Evolutionary conservation across 208 protist species (phyloP), one percentile per base, ranked within the genome.

Genomic region (Wallacemonas rigidus): DNA sequence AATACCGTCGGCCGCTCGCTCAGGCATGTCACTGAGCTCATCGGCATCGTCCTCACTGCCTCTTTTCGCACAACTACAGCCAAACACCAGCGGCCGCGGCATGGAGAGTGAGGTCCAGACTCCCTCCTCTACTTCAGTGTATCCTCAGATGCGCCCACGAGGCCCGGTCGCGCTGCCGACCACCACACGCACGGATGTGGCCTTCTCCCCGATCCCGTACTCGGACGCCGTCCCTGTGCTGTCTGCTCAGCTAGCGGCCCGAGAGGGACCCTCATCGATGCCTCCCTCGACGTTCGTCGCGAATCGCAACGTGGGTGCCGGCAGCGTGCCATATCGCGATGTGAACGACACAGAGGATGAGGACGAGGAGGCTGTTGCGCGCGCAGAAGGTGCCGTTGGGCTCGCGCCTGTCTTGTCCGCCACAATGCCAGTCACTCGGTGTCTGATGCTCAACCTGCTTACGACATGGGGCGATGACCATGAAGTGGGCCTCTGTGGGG

Each of bases 401-500:
- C 41, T 83, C 15, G 70, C 39, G 17, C 48, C 78, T n/a, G 76
- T 87, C 15, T 72, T 93, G 5, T 69, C 79, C 41, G 53, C 72
- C 8, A 63, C 56, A 11, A 83, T 89, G 80, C 89, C 89, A 14
- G 54, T 50, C n/a, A 88, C 90, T 3, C 67, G 87, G 39, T 82
- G 68, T 40, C 51, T 98, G 15, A 56, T 76, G 53, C 26, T 97
- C 26, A 95, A 91, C 61, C 69, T 97, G 41, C 72, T 91, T 17
- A 81, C 79, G 40, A 98, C 85, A 38, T 98, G 95, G 95, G 96
- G 95, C 3, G 96, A 98, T 69, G 48, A 60, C 26, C 53, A 95
- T 69, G 97, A 96, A 74, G 71, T 98, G n/a, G 96, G 96, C 5
- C 65, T 98, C 15, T 88, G 81, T 57, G 94, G 92, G 1, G 79